Percentiles rank a stretch among this genome's conserved stretches.
Evolutionary conservation across 345 rosid genomes (phyloP).

Genomic region (Kernera saxatilis): DNA sequence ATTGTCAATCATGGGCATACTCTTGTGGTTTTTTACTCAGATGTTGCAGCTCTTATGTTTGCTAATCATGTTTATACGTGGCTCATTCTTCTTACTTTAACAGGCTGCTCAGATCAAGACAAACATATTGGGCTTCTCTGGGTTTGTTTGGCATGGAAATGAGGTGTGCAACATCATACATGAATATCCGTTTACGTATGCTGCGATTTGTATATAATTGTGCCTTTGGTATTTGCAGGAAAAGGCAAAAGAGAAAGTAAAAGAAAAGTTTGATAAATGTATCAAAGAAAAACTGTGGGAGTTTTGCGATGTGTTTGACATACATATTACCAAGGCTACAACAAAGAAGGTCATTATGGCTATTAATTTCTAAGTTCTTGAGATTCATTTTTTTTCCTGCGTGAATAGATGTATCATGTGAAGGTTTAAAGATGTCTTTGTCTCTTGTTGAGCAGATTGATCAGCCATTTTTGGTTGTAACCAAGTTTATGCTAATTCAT

Average conservation of each 20-base stretch:
- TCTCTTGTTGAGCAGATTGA: constrained; percentile 1
- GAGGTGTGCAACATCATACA: constrained; percentile 50
- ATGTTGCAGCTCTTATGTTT: not conserved
- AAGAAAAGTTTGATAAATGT: constrained; percentile 84
- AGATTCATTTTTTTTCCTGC: not conserved
- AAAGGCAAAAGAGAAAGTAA: constrained; percentile 68
- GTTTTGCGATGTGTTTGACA: constrained; percentile 77
- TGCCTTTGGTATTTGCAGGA: constrained; percentile 47
- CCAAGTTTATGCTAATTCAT: not conserved
- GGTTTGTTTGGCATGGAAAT: constrained; percentile 90
- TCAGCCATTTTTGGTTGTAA: constrained; percentile 1
- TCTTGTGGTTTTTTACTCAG: not conserved
- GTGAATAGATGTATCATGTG: not conserved
- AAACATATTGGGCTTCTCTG: constrained; percentile 79
- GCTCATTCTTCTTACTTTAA: constrained; percentile 30
- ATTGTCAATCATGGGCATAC: not conserved
- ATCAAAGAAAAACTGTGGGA: constrained; percentile 79
- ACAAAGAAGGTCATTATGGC: constrained; percentile 60
- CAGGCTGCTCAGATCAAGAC: constrained; percentile 89
- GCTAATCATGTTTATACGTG: constrained; percentile 8
- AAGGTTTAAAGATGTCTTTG: not conserved
- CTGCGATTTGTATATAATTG: not conserved
- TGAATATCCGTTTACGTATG: not conserved
- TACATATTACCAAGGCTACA: constrained; percentile 52
- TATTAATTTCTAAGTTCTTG: not conserved